Conservation (phyloP, 352 stramenopile genomes). For the Thraustochytrium sp. region DNA sequence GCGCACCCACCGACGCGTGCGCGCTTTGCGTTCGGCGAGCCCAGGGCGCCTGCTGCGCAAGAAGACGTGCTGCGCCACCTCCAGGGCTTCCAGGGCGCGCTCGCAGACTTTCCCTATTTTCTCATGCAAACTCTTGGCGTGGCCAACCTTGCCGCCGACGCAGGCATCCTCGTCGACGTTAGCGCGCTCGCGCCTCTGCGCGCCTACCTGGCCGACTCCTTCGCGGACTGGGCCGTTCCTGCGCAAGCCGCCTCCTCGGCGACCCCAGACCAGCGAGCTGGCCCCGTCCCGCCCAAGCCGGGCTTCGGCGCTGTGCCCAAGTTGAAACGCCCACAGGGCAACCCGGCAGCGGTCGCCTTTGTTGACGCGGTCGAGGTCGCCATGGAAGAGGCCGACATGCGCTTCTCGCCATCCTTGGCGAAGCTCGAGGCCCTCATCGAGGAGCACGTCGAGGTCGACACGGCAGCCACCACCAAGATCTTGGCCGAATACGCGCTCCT, state of each 20-base stretch:
- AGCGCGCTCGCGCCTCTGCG: background rate
- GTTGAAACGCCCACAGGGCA: background rate
- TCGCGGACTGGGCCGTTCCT: background rate
- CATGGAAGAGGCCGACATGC: background rate
- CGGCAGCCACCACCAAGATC: background rate
- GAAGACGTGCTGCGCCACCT: background rate
- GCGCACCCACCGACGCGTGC: background rate
- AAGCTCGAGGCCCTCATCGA: background rate
- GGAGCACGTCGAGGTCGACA: background rate
- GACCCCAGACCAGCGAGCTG: background rate
- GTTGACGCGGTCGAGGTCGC: background rate
- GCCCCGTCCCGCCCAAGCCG: background rate
- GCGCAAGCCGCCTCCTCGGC: background rate
- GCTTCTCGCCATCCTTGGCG: constrained; percentile 10
- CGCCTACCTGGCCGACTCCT: background rate
- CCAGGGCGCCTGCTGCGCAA: background rate
- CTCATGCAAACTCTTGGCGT: background rate
- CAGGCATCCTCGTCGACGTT: background rate
- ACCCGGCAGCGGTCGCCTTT: background rate
- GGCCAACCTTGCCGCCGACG: background rate
- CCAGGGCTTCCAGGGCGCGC: background rate
- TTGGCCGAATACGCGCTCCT: background rate
- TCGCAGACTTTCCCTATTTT: background rate
- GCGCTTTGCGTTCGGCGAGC: background rate
- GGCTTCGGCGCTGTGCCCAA: constrained; percentile 21